Conservation (phyloP, 495 filamentous ascomycete species). For the Neurospora sp. region DNA sequence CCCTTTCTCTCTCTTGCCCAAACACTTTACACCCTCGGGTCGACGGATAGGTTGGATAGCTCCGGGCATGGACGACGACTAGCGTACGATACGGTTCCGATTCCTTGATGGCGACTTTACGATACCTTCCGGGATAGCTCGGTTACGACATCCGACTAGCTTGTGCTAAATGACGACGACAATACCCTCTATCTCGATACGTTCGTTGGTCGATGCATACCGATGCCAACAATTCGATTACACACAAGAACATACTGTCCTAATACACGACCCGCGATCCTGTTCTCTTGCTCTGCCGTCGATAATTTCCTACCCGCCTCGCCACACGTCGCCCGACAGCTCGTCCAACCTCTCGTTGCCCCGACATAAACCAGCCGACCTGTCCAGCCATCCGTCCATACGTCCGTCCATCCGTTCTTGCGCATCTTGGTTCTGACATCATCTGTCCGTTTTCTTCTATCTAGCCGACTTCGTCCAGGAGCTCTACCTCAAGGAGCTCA, state of each 20-base stretch:
- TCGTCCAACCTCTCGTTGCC: neutral
- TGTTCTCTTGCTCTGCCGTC: neutral
- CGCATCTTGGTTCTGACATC: neutral
- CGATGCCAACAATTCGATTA: neutral
- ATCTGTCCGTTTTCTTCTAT: conserved; percentile 9
- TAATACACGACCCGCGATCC: neutral
- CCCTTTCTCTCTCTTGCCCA: neutral
- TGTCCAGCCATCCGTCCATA: neutral
- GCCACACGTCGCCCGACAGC: neutral
- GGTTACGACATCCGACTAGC: neutral
- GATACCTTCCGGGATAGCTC: neutral
- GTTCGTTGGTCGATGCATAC: neutral
- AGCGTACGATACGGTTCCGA: neutral
- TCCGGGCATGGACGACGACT: neutral
- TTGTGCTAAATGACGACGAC: neutral
- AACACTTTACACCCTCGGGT: neutral
- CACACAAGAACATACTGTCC: neutral
- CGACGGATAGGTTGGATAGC: neutral
- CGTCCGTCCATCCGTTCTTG: neutral
- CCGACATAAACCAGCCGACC: neutral
- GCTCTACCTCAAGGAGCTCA: conserved; percentile 90
- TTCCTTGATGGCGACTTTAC: neutral
- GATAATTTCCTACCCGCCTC: neutral
- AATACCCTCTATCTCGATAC: neutral
- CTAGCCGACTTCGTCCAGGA: conserved; percentile 92